Evolutionary conservation across 2,329 filamentous ascomycete species (phyloP).

Genomic region (Aaosphaeria pasadenensis): DNA sequence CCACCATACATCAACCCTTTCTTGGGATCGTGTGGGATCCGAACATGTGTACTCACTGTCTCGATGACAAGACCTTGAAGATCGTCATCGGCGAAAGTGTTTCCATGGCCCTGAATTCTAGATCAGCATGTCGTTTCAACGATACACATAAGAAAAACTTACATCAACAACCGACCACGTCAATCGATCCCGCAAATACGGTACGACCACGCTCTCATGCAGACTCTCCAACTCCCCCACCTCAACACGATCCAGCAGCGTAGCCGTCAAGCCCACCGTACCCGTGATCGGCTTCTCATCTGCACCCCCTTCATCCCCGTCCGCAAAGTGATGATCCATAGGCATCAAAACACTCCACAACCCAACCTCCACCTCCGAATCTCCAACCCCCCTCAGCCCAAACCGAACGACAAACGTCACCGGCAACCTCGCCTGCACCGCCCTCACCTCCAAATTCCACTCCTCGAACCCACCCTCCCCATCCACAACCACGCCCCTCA

Average conservation of each 20-base stretch:
- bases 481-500: neutral
- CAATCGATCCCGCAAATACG: conserved; percentile 2
- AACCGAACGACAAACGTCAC: neutral
- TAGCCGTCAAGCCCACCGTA: conserved; percentile 4
- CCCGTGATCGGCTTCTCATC: neutral
- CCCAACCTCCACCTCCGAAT: neutral
- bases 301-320: neutral
- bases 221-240: conserved; percentile 3
- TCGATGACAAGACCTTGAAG: neutral
- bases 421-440: neutral
- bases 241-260: conserved; percentile 3
- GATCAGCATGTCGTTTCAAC: neutral
- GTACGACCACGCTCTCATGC: conserved; percentile 1
- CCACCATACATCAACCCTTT: neutral
- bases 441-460: neutral
- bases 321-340: neutral
- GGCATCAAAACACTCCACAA: neutral
- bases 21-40: neutral
- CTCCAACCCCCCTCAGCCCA: neutral
- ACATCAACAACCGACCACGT: neutral
- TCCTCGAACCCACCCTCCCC: neutral
- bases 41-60: neutral
- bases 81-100: neutral
- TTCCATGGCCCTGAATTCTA: neutral
- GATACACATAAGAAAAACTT: neutral